A percentile compares a stretch with the other conserved stretches of the same genome.
Evolutionary conservation across 139 green algal species (phyloP).

Genomic region (Tetratostichococcus sp.): DNA sequence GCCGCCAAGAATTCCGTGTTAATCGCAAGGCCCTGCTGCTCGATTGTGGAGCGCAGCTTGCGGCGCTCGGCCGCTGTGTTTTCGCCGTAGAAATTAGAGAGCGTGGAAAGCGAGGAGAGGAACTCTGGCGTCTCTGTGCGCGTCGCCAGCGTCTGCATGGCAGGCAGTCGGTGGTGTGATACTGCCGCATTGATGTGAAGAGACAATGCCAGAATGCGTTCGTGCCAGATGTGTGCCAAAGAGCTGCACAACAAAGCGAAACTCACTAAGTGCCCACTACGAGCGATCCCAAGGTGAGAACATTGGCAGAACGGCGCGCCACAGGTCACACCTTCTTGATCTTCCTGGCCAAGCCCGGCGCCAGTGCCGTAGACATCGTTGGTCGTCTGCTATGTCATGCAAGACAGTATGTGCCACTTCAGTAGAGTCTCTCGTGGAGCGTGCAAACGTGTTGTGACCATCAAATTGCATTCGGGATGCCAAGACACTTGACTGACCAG

Average conservation of each 20-base stretch:
- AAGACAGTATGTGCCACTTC: too few species aligned
- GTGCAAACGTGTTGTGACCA: background rate
- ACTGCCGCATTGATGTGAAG: too few species aligned
- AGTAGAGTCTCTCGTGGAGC: too few species aligned
- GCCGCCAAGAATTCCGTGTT: slow-evolving; percentile 73
- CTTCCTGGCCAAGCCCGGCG: slow-evolving; percentile 73
- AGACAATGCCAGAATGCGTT: background rate
- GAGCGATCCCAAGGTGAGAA: too few species aligned
- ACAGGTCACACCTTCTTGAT: slow-evolving; percentile 84
- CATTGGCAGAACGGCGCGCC: too few species aligned
- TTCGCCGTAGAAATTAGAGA: slow-evolving; percentile 76
- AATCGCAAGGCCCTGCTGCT: slow-evolving; percentile 66
- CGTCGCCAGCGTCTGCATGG: slow-evolving; percentile 75
- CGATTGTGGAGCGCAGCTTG: slow-evolving; percentile 64
- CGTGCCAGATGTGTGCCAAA: too few species aligned
- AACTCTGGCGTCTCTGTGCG: slow-evolving; percentile 82
- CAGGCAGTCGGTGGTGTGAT: background rate
- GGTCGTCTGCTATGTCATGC: too few species aligned
- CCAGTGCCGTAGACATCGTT: slow-evolving; percentile 28
- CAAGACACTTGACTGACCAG: too few species aligned
- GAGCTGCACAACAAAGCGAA: too few species aligned
- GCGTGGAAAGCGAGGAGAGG: slow-evolving; percentile 56
- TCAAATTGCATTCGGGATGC: too few species aligned
- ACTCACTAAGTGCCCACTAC: too few species aligned
- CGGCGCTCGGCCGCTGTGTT: slow-evolving; percentile 59